Percentiles rank a stretch among this genome's conserved stretches.
Conservation (phyloP, 805 yeast species). For the Cyberlindnera xishuangbannaensis region DNA sequence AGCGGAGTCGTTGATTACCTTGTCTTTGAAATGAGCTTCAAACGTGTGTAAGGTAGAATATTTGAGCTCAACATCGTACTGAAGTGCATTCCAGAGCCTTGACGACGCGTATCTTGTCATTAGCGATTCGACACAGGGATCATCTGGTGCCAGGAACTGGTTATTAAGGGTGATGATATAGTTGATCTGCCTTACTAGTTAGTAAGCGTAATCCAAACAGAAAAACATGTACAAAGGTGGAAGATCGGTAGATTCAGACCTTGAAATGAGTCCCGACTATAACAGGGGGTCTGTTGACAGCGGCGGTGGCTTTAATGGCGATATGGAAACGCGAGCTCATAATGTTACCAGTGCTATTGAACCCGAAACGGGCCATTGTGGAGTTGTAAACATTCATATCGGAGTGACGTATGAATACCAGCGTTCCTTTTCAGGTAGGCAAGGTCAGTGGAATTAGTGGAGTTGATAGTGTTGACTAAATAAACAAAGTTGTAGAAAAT, state of each 20-base stretch:
- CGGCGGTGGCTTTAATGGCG: slow-evolving; percentile 1
- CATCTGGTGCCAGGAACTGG: slow-evolving; percentile 8
- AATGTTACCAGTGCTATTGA: slow-evolving; percentile 3
- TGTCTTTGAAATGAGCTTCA: slow-evolving; percentile 8
- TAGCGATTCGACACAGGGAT: slow-evolving; percentile 6
- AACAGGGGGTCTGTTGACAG: slow-evolving; percentile 3
- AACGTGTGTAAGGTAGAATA: slow-evolving; percentile 11
- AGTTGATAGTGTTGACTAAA: too few relatives aligned
- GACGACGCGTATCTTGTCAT: slow-evolving; percentile 3
- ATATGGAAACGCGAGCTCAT: slow-evolving; percentile 7
- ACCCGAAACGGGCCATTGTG: too few relatives aligned
- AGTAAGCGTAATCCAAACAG: neutral
- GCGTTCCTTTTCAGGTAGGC: too few relatives aligned
- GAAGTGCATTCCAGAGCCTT: slow-evolving; percentile 5
- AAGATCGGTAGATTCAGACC: slow-evolving; percentile 3
- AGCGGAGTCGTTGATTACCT: slow-evolving; percentile 7
- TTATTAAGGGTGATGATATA: slow-evolving; percentile 12
- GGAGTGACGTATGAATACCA: too few relatives aligned
- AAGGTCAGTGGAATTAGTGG: too few relatives aligned
- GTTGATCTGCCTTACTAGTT: slow-evolving; percentile 5
- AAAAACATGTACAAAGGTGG: neutral
- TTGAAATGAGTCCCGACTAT: slow-evolving; percentile 9
- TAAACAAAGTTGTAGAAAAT: too few relatives aligned
- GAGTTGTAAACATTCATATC: too few relatives aligned
- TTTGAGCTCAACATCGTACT: slow-evolving; percentile 3